phyloP scores from a whole-genome alignment of 768 basidiomycete genomes.

The Podaxis sp. region DNA sequence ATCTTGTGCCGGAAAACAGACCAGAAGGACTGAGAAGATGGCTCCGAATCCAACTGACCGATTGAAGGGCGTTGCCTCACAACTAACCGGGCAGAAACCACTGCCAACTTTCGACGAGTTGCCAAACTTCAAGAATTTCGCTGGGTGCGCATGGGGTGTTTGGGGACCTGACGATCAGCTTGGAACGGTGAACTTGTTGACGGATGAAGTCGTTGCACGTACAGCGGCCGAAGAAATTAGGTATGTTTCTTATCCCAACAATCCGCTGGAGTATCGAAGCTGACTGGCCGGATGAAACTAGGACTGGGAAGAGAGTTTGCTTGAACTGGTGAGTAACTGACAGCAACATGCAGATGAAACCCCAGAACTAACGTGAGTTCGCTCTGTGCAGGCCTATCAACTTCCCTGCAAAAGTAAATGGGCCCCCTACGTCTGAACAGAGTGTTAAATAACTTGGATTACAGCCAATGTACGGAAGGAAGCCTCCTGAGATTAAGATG shows the following conservation, averaged over 20 bases:
- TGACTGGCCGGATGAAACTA: slow-evolving; percentile 19
- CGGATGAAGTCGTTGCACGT: slow-evolving; percentile 56
- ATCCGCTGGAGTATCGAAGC: not conserved
- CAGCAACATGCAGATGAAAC: not conserved
- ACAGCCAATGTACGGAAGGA: slow-evolving; percentile 58
- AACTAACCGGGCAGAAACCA: slow-evolving; percentile 18
- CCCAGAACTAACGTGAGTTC: not conserved
- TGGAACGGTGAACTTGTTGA: slow-evolving; percentile 65
- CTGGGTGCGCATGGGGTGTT: slow-evolving; percentile 67
- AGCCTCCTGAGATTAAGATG: slow-evolving; percentile 50
- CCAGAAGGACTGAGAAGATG: slow-evolving; percentile 17
- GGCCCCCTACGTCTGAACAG: too few species aligned
- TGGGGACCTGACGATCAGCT: slow-evolving; percentile 68
- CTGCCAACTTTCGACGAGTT: slow-evolving; percentile 38
- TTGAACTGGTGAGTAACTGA: slow-evolving; percentile 54
- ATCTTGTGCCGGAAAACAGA: not conserved
- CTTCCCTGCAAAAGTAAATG: slow-evolving; percentile 56
- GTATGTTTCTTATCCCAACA: slow-evolving; percentile 22
- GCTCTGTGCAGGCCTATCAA: slow-evolving; percentile 53
- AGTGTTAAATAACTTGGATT: not conserved
- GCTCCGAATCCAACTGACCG: slow-evolving; percentile 22
- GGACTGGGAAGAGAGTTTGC: slow-evolving; percentile 52
- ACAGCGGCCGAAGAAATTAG: slow-evolving; percentile 56
- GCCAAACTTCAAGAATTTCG: slow-evolving; percentile 47
- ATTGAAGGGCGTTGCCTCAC: slow-evolving; percentile 27